Evolutionary conservation across 2,329 filamentous ascomycete genomes (phyloP), one percentile per base, ranked within the genome.

Genomic region (Chrysoporthe cubensis): DNA sequence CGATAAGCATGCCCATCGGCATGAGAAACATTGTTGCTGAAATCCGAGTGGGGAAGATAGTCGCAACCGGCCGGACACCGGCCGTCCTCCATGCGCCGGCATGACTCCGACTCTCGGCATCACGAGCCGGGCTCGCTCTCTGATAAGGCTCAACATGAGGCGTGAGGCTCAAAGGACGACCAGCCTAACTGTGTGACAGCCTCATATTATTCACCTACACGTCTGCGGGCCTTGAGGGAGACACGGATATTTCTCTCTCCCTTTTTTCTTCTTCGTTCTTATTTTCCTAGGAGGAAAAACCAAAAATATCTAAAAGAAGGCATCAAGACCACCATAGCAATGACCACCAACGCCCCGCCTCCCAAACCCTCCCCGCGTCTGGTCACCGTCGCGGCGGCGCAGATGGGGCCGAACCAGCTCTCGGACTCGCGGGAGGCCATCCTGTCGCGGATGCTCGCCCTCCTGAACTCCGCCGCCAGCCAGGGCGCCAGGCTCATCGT

Each of bases 401-500:
- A 87, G 74, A 78, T 87, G 73, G 85, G 85, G 67, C 78, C 82
- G 0, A 79, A 83, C 61, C 75, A 84, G 72, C 70, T 64, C 48
- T 75, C 76, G 40, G 79, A 81, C n/a, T 72, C 77, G 4, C 80
- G 82, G 40, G 70, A 72, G 54, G 77, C 82, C 52, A 81, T 80
- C 6, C 73, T 87, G n/a, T 66, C 75, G 2, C 81, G 85, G 14
- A 84, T 87, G 77, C 75, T 86, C 69, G 75, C 75, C 26, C 80
- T 87, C 40, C 80, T 88, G 34, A 76, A 81, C 21, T 74, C 79
- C 56, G 85, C 84, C 14, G 78, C 80, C 0, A 65, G 75, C 2
- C 74, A 82, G 65, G 78, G 79, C 18, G 84, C 83, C 54, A 78
- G 83, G 69, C 74, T 87, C 1, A 80, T 87, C 11, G 80, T 87